phyloP scores from a whole-genome alignment of 2,329 filamentous ascomycete species.

The Colletotrichum coccodes region DNA sequence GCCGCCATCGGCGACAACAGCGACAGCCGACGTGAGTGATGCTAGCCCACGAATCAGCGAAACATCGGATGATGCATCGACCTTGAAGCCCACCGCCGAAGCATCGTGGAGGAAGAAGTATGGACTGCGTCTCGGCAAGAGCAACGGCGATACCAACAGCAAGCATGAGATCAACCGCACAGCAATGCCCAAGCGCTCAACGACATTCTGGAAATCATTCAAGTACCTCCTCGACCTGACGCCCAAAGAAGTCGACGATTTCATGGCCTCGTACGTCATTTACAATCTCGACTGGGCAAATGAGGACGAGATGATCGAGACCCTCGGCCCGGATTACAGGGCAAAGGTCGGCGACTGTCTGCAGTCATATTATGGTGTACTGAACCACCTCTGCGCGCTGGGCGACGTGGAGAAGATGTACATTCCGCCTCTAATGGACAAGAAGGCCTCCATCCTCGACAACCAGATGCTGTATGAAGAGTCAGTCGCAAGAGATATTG shows the following conservation, averaged over 20 bases:
- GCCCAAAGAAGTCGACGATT: constrained; percentile 62
- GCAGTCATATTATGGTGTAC: constrained; percentile 61
- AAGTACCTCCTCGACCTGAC: constrained; percentile 59
- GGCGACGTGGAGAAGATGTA: constrained; percentile 69
- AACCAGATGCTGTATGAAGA: constrained; percentile 65
- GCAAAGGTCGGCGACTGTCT: constrained; percentile 61
- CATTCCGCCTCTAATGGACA: constrained; percentile 64
- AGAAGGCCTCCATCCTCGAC: constrained; percentile 57
- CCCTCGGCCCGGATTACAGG: constrained; percentile 59
- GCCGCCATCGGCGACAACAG: not conserved
- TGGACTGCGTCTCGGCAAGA: not conserved
- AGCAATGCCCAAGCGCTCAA: constrained; percentile 53
- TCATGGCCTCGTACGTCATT: constrained; percentile 66
- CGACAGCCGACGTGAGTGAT: not conserved
- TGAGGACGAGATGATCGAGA: constrained; percentile 57
- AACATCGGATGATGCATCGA: constrained; percentile 26
- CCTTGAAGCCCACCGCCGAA: constrained; percentile 5
- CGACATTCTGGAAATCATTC: constrained; percentile 61
- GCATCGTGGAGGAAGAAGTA: constrained; percentile 15
- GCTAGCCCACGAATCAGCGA: constrained; percentile 16
- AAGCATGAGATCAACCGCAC: constrained; percentile 15
- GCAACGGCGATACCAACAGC: not conserved
- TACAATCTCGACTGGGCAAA: constrained; percentile 66
- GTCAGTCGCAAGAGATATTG: constrained; percentile 58
- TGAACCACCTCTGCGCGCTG: constrained; percentile 65